phyloP scores from a whole-genome alignment of 805 yeast species.

The Nakazawaea anatomiae region DNA sequence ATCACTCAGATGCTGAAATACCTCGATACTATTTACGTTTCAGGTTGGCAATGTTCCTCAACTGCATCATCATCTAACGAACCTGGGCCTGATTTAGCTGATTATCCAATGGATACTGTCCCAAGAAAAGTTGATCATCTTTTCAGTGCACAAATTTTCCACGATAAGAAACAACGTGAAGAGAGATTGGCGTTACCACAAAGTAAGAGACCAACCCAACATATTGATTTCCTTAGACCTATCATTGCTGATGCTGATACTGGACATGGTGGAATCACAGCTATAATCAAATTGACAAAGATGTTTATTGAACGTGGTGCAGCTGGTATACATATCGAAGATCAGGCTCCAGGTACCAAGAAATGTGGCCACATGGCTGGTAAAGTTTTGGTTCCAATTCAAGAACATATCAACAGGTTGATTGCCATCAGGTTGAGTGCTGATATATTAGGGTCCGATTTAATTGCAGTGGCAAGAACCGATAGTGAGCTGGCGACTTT shows the following conservation, averaged over 20 bases:
- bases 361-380: constrained; percentile 99
- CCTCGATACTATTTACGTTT: constrained; percentile 86
- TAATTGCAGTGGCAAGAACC: constrained; percentile 88
- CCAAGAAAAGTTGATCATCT: constrained; percentile 97
- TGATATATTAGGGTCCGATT: constrained; percentile 83
- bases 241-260: constrained; percentile 97
- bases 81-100: constrained; percentile 98
- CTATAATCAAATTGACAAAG: constrained; percentile 91
- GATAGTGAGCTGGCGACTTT: constrained; percentile 98
- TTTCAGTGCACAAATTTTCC: constrained; percentile 95
- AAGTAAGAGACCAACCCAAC: constrained; percentile 62
- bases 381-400: constrained; percentile 93
- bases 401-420: constrained; percentile 93
- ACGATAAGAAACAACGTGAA: constrained; percentile 93
- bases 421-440: constrained; percentile 94
- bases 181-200: constrained; percentile 60
- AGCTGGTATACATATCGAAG: constrained; percentile 98
- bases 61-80: constrained; percentile 97
- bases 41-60: constrained; percentile 99
- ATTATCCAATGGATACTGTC: constrained; percentile 97
- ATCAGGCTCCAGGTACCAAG: constrained; percentile 98
- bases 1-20: constrained; percentile 96
- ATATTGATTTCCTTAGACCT: constrained; percentile 87
- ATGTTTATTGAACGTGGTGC: constrained; percentile 97
- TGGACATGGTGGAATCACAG: constrained; percentile 98